phyloP scores from a whole-genome alignment of 2,329 filamentous ascomycete genomes.

The Cercospora berteroae region DNA sequence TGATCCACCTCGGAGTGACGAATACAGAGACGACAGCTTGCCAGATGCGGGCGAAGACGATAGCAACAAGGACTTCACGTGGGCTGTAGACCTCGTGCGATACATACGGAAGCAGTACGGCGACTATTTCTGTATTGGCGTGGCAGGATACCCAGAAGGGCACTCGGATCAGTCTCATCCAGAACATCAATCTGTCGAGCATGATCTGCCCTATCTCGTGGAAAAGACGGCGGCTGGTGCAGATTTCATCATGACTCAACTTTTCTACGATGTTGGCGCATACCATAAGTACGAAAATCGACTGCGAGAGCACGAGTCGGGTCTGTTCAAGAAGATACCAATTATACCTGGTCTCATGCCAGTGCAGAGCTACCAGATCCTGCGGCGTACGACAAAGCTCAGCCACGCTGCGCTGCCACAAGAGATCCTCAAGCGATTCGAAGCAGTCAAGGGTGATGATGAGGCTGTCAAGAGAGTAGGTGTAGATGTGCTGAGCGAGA shows the following conservation, averaged over 20 bases:
- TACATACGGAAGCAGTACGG: conserved; percentile 85
- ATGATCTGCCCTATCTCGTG: conserved; percentile 80
- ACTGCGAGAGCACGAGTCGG: conserved; percentile 76
- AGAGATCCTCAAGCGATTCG: conserved; percentile 66
- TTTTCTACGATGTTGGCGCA: conserved; percentile 87
- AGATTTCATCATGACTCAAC: conserved; percentile 97
- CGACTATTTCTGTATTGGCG: conserved; percentile 94
- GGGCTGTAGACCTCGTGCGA: conserved; percentile 82
- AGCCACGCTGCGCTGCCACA: conserved; percentile 82
- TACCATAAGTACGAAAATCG: conserved; percentile 77
- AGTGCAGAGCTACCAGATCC: conserved; percentile 94
- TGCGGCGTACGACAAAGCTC: conserved; percentile 89
- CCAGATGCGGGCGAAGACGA: conserved; percentile 57
- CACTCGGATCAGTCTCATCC: conserved; percentile 90
- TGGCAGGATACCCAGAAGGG: conserved; percentile 92
- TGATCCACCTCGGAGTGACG: conserved; percentile 83
- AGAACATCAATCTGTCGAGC: conserved; percentile 63
- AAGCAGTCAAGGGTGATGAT: conserved; percentile 73
- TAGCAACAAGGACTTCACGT: conserved; percentile 76
- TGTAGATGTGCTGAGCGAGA: conserved; percentile 78
- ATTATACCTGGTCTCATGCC: conserved; percentile 97
- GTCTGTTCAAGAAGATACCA: conserved; percentile 78
- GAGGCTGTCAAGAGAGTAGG: conserved; percentile 77
- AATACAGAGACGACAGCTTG: conserved; percentile 69
- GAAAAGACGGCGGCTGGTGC: conserved; percentile 90